Conservation (phyloP, 208 protist genomes). For the Acanthamoeba quina region DNA sequence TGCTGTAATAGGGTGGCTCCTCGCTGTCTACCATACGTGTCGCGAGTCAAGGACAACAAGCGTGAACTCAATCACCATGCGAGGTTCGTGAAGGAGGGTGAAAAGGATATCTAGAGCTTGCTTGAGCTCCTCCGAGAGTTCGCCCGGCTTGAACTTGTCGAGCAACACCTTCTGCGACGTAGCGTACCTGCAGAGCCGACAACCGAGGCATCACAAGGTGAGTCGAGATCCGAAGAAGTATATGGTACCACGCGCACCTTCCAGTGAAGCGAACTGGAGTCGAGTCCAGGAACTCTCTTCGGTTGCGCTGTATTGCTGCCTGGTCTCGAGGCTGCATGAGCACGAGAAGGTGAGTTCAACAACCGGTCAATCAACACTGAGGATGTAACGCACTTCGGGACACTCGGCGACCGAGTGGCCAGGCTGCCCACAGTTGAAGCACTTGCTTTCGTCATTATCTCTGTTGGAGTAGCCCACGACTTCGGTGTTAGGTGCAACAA, state of each 20-base stretch:
- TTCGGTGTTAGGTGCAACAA: neutral
- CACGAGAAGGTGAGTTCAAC: neutral
- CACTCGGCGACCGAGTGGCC: conserved; percentile 23
- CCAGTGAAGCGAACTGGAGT: neutral
- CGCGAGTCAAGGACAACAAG: neutral
- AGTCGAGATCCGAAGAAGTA: neutral
- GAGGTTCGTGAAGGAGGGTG: neutral
- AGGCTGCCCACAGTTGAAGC: conserved; percentile 30
- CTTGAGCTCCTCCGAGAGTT: conserved; percentile 5
- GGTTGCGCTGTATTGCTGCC: neutral
- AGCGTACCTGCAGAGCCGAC: neutral
- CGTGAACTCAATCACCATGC: neutral
- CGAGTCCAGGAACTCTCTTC: neutral
- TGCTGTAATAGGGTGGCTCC: conserved; percentile 37
- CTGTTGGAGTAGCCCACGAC: neutral
- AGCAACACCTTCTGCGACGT: neutral
- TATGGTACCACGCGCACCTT: neutral
- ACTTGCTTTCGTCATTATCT: neutral
- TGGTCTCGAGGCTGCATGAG: neutral
- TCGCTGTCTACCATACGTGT: neutral
- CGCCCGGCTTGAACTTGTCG: neutral
- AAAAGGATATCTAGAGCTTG: neutral
- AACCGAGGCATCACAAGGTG: no score
- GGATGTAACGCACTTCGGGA: neutral
- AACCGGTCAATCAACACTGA: neutral